A percentile compares a stretch with the other conserved stretches of the same genome.
phyloP scores from a whole-genome alignment of 2,329 filamentous ascomycete genomes.

The Diaporthe caulivora region DNA sequence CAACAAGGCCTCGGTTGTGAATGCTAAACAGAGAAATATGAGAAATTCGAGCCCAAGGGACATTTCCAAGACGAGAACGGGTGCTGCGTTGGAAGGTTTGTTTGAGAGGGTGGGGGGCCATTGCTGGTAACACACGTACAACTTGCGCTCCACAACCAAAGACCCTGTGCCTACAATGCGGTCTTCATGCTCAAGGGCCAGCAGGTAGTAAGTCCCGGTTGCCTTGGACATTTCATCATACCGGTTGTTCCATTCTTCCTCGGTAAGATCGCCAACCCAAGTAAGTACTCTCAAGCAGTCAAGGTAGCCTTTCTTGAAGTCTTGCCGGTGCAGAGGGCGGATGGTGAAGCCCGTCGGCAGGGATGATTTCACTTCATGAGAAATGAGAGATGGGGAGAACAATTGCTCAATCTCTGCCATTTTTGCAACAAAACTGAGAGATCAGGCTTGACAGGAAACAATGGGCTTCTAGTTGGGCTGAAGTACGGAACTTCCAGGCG shows the following conservation, averaged over 20 bases:
- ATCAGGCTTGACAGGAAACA: neutral
- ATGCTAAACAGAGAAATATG: conserved; percentile 59
- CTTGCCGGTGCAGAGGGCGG: conserved; percentile 75
- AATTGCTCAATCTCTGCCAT: conserved; percentile 52
- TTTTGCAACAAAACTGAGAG: neutral
- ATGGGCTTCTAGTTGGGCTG: neutral
- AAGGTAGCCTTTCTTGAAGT: conserved; percentile 79
- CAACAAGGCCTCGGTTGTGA: conserved; percentile 75
- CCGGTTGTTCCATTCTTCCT: conserved; percentile 74
- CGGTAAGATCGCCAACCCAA: conserved; percentile 78
- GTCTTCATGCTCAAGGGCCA: conserved; percentile 74
- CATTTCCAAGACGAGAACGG: neutral
- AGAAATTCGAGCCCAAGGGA: neutral
- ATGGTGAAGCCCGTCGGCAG: conserved; percentile 79
- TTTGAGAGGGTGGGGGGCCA: neutral
- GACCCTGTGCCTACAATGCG: conserved; percentile 81
- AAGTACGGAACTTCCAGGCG: neutral
- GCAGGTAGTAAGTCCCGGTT: conserved; percentile 73
- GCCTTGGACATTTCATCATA: conserved; percentile 69
- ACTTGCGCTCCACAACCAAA: conserved; percentile 84
- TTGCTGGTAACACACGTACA: conserved; percentile 58
- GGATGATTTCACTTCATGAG: conserved; percentile 67
- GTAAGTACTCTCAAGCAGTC: conserved; percentile 82
- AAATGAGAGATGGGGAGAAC: conserved; percentile 76
- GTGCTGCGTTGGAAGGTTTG: no score